These are phyloP conservation scores for Cyberlindnera xylosilytica DNA, from an alignment of 805 yeast species.

Conservation along the genomic window DNA sequence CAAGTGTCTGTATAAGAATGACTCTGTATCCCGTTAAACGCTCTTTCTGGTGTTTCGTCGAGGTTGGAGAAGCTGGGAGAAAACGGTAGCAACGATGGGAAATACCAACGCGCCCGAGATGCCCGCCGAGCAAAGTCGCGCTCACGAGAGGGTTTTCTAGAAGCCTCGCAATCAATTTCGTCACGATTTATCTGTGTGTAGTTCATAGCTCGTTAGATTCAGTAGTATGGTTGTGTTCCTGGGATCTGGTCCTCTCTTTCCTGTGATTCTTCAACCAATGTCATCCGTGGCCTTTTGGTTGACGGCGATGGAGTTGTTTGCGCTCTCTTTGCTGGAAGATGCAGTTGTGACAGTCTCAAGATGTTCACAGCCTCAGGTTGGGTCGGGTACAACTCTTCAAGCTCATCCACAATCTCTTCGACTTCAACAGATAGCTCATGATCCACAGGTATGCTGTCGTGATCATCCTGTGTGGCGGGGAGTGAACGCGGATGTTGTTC, in stretches of 20 bases:
- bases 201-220: too few species aligned
- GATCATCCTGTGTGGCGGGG: background rate
- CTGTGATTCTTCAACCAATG: background rate
- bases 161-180: too few species aligned
- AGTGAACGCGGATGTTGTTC: too few species aligned
- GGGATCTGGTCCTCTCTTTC: conserved; percentile 8
- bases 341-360: conserved; percentile 21
- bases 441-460: background rate
- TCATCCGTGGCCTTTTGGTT: background rate
- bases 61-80: too few species aligned
- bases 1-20: too few species aligned
- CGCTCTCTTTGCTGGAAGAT: background rate
- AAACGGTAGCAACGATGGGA: too few species aligned
- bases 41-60: too few species aligned
- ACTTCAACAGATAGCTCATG: conserved; percentile 10
- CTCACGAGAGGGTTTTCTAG: too few species aligned
- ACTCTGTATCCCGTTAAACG: too few species aligned
- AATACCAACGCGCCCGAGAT: too few species aligned
- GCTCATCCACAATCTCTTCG: conserved; percentile 24
- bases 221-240: conserved; percentile 13
- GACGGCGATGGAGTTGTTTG: background rate
- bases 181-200: too few species aligned
- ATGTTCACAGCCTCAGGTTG: conserved; percentile 25
- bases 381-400: conserved; percentile 29
- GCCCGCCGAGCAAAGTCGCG: too few species aligned